These are phyloP conservation scores for Pilobolus umbonatus DNA, from an alignment of 192 early-diverging fungal genomes.

Conservation along the genomic window DNA sequence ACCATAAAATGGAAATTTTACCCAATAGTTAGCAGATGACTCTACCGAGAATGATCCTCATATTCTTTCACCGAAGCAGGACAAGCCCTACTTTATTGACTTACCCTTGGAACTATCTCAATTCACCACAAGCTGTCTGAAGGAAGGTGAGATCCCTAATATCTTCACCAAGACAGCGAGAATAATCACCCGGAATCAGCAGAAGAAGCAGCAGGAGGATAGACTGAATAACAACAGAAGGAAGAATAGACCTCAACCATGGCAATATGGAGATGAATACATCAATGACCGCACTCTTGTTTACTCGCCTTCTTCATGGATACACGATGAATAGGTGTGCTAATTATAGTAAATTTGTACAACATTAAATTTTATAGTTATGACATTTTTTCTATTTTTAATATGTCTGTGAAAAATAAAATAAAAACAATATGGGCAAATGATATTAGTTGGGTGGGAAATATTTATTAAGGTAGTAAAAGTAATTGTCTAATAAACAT, in stretches of 20 bases:
- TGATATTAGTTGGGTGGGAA: too few relatives aligned
- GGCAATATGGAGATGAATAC: background rate
- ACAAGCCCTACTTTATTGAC: constrained; percentile 25
- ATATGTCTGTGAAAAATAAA: too few relatives aligned
- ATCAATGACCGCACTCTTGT: too few relatives aligned
- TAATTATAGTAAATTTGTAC: too few relatives aligned
- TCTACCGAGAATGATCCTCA: background rate
- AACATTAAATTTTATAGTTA: too few relatives aligned
- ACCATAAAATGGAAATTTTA: background rate
- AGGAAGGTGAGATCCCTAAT: background rate
- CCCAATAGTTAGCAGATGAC: background rate
- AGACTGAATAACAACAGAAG: background rate
- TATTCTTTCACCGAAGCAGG: constrained; percentile 1
- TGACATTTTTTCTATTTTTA: too few relatives aligned
- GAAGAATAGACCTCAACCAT: background rate
- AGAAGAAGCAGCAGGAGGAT: background rate
- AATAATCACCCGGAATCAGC: background rate
- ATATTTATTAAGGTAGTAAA: background rate
- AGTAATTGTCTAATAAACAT: constrained; percentile 15
- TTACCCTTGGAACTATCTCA: constrained; percentile 20
- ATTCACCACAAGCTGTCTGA: constrained; percentile 3
- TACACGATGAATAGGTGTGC: too few relatives aligned
- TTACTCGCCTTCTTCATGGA: too few relatives aligned
- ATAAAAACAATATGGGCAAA: too few relatives aligned
- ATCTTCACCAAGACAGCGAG: background rate